phyloP scores from a whole-genome alignment of 148 eudicot genomes.

The Vaccinium macrocarpon region DNA sequence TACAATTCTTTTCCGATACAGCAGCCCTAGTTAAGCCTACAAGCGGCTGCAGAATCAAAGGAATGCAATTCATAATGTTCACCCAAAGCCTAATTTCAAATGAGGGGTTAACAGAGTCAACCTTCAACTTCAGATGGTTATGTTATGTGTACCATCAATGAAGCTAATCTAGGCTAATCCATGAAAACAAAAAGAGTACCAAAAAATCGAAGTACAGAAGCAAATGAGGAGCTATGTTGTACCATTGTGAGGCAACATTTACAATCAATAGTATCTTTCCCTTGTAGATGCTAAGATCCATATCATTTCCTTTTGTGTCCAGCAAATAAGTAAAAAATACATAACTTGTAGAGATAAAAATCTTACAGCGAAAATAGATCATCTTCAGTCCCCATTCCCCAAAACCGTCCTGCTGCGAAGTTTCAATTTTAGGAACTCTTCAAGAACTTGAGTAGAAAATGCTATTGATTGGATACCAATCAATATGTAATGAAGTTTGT shows the following conservation, averaged over 20 bases:
- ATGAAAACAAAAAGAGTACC: neutral
- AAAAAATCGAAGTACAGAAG: neutral
- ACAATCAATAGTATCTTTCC: slow-evolving; percentile 51
- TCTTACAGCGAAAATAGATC: no score
- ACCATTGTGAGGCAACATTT: slow-evolving; percentile 58
- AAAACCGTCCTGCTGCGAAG: no score
- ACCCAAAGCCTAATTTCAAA: neutral
- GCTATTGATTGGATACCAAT: no score
- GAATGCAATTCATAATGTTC: neutral
- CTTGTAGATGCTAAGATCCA: slow-evolving; percentile 43
- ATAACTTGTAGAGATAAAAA: no score
- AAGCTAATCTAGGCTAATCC: neutral
- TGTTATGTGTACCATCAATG: neutral
- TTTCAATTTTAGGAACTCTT: no score
- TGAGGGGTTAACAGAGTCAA: neutral
- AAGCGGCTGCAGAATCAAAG: neutral
- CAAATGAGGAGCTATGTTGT: slow-evolving; percentile 7
- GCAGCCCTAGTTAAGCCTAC: neutral
- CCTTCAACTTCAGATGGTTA: neutral
- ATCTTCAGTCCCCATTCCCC: no score
- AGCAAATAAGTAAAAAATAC: slow-evolving; percentile 11
- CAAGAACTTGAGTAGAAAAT: no score
- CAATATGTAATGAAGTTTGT: no score
- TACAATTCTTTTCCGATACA: neutral
- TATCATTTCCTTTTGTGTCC: slow-evolving; percentile 47